phyloP scores from a whole-genome alignment of 371 early-diverging fungal species.

The Phascolomyces articulosus region DNA sequence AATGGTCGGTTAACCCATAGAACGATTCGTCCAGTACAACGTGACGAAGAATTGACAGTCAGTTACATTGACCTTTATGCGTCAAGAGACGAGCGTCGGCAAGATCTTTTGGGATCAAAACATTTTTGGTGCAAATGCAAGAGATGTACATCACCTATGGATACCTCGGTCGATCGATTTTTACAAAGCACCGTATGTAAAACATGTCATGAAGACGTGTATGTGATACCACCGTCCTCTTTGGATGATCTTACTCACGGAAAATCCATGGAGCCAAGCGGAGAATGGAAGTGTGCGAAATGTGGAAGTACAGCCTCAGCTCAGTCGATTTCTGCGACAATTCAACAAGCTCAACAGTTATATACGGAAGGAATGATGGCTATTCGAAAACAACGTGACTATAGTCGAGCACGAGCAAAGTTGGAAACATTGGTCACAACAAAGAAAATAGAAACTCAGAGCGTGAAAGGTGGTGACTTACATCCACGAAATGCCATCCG shows the following conservation, averaged over 20 bases:
- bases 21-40: constrained; percentile 57
- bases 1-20: constrained; percentile 61
- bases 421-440: constrained; percentile 21
- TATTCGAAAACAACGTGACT: constrained; percentile 35
- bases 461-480: constrained; percentile 18
- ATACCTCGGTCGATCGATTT: constrained; percentile 67
- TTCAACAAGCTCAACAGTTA: constrained; percentile 41
- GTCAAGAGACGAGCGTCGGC: constrained; percentile 70
- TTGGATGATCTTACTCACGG: constrained; percentile 32
- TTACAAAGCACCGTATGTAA: constrained; percentile 69
- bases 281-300: constrained; percentile 51
- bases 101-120: constrained; percentile 58
- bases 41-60: constrained; percentile 62
- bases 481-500: constrained; percentile 43
- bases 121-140: constrained; percentile 79
- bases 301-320: constrained; percentile 46
- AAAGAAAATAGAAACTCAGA: constrained; percentile 9
- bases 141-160: constrained; percentile 63
- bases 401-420: constrained; percentile 30
- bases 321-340: constrained; percentile 31
- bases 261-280: constrained; percentile 21
- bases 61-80: constrained; percentile 71
- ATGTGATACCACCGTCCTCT: constrained; percentile 56
- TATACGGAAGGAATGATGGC: constrained; percentile 33
- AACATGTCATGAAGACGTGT: constrained; percentile 64